A percentile compares a stretch with the other conserved stretches of the same genome.
Evolutionary conservation across 2,329 filamentous ascomycete genomes (phyloP).

Genomic region (Ceratocystis albifundus): DNA sequence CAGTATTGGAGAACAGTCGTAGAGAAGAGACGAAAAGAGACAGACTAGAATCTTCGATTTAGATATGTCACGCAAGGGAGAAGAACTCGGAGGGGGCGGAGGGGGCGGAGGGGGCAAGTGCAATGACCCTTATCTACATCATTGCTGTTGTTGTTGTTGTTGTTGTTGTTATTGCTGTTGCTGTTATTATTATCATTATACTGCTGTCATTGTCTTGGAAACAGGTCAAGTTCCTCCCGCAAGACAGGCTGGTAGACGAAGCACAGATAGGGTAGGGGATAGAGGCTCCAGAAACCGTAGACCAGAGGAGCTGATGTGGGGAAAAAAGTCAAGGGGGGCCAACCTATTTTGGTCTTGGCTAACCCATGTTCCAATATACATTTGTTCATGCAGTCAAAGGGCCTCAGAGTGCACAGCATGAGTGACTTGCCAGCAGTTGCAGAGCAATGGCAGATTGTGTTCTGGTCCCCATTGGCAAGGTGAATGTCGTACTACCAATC

Average conservation of each 20-base stretch:
- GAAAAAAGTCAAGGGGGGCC: background rate
- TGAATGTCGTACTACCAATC: background rate
- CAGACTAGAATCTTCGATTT: background rate
- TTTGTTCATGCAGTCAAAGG: background rate
- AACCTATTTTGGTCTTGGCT: background rate
- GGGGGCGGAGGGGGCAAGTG: background rate
- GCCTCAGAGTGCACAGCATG: slow-evolving; percentile 11
- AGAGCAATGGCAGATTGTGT: background rate
- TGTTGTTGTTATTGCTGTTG: too few species aligned
- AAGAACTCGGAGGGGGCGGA: background rate
- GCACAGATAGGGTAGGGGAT: background rate
- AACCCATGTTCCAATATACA: too few species aligned
- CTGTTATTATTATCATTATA: too few species aligned
- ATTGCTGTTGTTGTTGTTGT: too few species aligned
- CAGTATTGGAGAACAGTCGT: background rate
- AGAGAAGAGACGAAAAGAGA: background rate
- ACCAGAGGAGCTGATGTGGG: background rate
- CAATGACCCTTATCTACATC: too few species aligned
- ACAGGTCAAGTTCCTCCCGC: too few species aligned
- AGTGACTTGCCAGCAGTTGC: background rate
- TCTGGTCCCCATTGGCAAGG: background rate
- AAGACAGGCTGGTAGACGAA: background rate
- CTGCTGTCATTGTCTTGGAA: too few species aligned
- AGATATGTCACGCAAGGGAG: background rate
- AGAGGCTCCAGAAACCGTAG: background rate